Base-by-base conservation (phyloP, 1,284 basidiomycete species). In the Cutaneotrichosporon spelunceum region DNA sequence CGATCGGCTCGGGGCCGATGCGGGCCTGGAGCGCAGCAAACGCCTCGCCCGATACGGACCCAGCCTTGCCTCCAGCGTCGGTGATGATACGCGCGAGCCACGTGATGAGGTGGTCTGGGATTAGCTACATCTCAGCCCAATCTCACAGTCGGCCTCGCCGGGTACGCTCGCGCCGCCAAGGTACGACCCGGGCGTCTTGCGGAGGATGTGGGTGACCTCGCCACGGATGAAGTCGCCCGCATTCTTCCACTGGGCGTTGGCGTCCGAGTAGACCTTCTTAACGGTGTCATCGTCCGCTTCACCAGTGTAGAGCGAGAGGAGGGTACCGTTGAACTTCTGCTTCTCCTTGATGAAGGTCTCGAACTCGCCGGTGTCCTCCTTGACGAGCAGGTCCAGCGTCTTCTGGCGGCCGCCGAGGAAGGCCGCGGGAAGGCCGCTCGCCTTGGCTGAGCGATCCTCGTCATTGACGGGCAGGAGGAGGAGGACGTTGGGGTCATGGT, bases 401-500 rank as follows among this genome's bases (percentile, higher is more conserved):
- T 66, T 82, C 81, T 78, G 70, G 82, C 86, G 82, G 50, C 82
- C 68, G 66, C 67, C 53, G 80, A 78, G 72, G 84, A 86, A 65
- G 59, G 65, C 48, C 67, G 77, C 56, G 72, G 78, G 69, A 78
- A 82, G 9, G 72, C 80, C 61, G 60, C 67, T 47, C 68, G 69
- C 62, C 66, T 84, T 83, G 23, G 79, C 81, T 49, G 80, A 70
- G 52, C 84, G 74, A 72, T 87, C 84, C 48, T 82, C 80, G 39
- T 85, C 83, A 66, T 83, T 45, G 69, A 83, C 70, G 66, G 86
- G 82, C 42, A 81, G 78, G 27, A 84, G 74, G 11, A 85, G 70
- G 9, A 71, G 68, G 8, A 70, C 70, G 79, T 88, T 88, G 60
- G 86, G 85, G 72, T 87, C 85, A 66, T 84, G 79, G 49, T 78